phyloP scores from a whole-genome alignment of 2,329 filamentous ascomycete species.

The Talaromyces islandicus region DNA sequence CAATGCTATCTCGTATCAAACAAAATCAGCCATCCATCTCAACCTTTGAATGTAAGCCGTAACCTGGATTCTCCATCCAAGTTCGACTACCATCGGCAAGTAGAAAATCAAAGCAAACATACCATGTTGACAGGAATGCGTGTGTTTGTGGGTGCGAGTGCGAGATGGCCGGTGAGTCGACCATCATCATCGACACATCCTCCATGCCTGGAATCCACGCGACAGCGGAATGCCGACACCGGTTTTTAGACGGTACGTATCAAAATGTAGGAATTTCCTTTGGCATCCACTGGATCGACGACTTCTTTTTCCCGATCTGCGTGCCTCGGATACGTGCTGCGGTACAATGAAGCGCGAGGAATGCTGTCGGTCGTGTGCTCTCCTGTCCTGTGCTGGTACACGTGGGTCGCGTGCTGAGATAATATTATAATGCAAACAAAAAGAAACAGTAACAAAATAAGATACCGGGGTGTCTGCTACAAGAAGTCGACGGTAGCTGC shows the following conservation, averaged over 20 bases:
- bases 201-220: background rate
- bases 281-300: background rate
- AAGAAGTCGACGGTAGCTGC: background rate
- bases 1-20: conserved; percentile 8
- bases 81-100: background rate
- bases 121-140: conserved; percentile 3
- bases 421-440: background rate
- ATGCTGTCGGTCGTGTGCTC: background rate
- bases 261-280: background rate
- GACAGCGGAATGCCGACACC: background rate
- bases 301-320: background rate
- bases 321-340: background rate
- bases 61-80: background rate
- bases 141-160: background rate
- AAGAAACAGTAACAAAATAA: background rate
- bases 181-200: background rate
- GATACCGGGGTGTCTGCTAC: background rate
- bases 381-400: background rate
- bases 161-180: background rate
- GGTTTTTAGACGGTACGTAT: background rate
- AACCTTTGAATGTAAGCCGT: background rate
- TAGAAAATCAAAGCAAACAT: background rate
- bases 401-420: background rate
- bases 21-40: background rate
- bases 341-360: background rate